Evolutionary conservation across 805 yeast species (phyloP).

Genomic region (Teunomyces barrocoloradensis): DNA sequence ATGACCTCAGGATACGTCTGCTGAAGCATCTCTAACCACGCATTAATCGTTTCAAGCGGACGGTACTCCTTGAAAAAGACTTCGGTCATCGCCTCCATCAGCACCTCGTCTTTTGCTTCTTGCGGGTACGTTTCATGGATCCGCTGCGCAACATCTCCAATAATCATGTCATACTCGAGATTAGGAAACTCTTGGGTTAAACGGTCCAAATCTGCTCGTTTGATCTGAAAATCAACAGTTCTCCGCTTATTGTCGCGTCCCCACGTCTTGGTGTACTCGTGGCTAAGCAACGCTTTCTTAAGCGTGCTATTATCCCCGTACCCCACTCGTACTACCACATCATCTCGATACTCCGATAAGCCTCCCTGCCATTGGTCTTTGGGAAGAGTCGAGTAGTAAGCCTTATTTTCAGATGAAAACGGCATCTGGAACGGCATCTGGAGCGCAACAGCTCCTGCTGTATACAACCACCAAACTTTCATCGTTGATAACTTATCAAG

Average conservation of each 20-base stretch:
- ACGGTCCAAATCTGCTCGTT: constrained; percentile 15
- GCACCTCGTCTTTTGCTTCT: constrained; percentile 3
- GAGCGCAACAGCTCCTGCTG: constrained; percentile 3
- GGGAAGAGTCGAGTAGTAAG: constrained; percentile 31
- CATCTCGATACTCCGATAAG: constrained; percentile 38
- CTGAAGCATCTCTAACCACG: constrained; percentile 65
- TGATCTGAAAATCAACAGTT: constrained; percentile 47
- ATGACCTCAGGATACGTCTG: constrained; percentile 64
- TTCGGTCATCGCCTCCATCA: constrained; percentile 29
- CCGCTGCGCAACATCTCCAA: constrained; percentile 56
- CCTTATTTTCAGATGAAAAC: neutral
- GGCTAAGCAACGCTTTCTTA: constrained; percentile 16
- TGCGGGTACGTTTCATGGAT: constrained; percentile 55
- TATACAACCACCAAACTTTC: neutral
- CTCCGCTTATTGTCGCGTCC: constrained; percentile 35
- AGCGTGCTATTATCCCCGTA: constrained; percentile 21
- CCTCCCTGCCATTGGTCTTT: constrained; percentile 36
- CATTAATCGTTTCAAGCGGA: constrained; percentile 62
- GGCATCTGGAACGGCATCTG: constrained; percentile 5
- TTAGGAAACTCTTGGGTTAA: constrained; percentile 21
- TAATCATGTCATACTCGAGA: constrained; percentile 39
- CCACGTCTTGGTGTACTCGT: constrained; percentile 42
- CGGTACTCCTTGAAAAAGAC: constrained; percentile 70
- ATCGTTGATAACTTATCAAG: neutral
- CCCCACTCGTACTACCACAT: constrained; percentile 45